These are phyloP conservation scores for Pestalotiopsis sp. DNA, from an alignment of 2,329 filamentous ascomycete genomes.

Conservation along the genomic window DNA sequence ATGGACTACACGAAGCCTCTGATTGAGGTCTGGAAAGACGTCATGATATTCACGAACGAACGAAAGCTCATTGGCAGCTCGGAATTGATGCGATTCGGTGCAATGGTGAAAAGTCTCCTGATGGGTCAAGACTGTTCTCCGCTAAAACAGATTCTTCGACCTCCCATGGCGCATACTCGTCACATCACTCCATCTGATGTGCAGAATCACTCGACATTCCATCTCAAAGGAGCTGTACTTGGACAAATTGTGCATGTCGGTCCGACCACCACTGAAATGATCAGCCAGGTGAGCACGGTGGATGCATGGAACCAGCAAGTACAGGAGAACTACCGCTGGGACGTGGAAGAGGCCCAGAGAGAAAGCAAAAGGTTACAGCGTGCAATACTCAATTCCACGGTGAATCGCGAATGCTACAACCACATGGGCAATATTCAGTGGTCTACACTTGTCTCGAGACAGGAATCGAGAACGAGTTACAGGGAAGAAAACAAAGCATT, in stretches of 20 bases:
- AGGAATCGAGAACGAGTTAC: neutral
- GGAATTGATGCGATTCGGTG: slow-evolving; percentile 13
- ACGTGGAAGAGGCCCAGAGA: slow-evolving; percentile 9
- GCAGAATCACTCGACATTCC: slow-evolving; percentile 1
- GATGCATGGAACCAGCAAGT: slow-evolving; percentile 14
- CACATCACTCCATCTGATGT: neutral
- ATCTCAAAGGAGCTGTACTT: slow-evolving; percentile 8
- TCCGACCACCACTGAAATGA: neutral
- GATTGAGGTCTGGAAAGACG: slow-evolving; percentile 30
- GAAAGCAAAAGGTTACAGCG: slow-evolving; percentile 8
- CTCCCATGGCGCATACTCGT: neutral
- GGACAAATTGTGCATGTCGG: slow-evolving; percentile 14
- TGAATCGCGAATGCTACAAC: slow-evolving; percentile 2
- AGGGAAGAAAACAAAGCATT: neutral
- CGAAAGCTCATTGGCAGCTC: neutral
- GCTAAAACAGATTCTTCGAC: slow-evolving; percentile 10
- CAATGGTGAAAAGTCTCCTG: slow-evolving; percentile 13
- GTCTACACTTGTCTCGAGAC: neutral
- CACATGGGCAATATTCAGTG: slow-evolving; percentile 12
- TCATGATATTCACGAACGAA: slow-evolving; percentile 26
- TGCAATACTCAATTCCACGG: slow-evolving; percentile 9
- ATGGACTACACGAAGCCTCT: slow-evolving; percentile 30
- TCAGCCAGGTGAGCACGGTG: neutral
- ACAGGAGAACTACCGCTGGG: slow-evolving; percentile 4
- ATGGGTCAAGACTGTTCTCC: slow-evolving; percentile 3